Percentiles rank a stretch among this genome's conserved stretches.
phyloP scores from a whole-genome alignment of 148 eudicot species.

The Vaccinium corymbosum region DNA sequence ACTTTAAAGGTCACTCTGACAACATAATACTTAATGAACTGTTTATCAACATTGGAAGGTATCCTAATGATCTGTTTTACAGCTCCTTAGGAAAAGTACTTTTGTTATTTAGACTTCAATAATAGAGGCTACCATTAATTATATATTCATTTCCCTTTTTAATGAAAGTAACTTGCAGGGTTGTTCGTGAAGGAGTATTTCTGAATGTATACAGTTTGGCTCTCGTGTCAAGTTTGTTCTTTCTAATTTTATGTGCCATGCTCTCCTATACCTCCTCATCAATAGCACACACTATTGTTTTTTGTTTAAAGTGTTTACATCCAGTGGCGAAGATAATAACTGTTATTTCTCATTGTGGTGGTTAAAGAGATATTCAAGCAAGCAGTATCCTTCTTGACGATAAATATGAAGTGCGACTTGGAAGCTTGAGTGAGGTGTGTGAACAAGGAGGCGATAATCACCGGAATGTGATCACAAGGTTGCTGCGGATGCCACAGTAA shows the following conservation, averaged over 20 bases:
- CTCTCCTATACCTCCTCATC: neutral
- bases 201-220: neutral
- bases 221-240: neutral
- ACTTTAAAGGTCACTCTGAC: neutral
- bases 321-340: neutral
- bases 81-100: neutral
- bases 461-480: constrained; percentile 30
- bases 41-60: neutral
- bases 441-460: constrained; percentile 28
- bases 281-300: neutral
- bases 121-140: neutral
- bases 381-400: constrained; percentile 54
- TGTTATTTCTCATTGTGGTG: neutral
- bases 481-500: constrained; percentile 35
- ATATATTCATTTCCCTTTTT: neutral
- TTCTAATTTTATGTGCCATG: neutral
- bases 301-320: neutral
- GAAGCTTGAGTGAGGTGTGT: constrained; percentile 39
- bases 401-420: constrained; percentile 45
- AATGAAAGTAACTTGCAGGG: neutral
- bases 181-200: neutral
- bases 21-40: neutral
- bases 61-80: neutral
- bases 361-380: constrained; percentile 40
- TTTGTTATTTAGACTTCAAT: neutral